These are phyloP conservation scores for Fusarium sp. DNA, from an alignment of 2,329 filamentous ascomycete species.

Conservation along the genomic window DNA sequence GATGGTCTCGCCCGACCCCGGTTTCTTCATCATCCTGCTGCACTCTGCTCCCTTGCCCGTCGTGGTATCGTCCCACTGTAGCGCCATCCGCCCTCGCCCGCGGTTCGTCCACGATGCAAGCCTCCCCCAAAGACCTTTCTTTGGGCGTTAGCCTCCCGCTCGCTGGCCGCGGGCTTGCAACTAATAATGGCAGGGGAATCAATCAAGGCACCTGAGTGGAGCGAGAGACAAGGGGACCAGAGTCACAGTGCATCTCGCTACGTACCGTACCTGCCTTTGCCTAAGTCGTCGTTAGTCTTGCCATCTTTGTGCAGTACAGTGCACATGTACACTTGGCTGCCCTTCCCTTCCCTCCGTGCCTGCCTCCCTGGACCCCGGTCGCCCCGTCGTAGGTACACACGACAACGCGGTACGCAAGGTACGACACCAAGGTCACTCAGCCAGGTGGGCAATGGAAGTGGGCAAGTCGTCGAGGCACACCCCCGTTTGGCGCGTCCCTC, in stretches of 20 bases:
- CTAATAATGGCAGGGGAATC: conserved; percentile 16
- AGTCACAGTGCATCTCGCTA: conserved; percentile 35
- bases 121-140: conserved; percentile 18
- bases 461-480: conserved; percentile 24
- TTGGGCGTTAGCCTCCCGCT: conserved; percentile 23
- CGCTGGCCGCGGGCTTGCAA: conserved; percentile 9
- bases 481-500: conserved; percentile 33
- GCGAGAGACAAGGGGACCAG: conserved; percentile 13
- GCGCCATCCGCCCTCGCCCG: conserved; percentile 42
- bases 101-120: conserved; percentile 35
- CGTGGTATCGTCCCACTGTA: conserved; percentile 47
- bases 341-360: conserved; percentile 28
- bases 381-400: conserved; percentile 28
- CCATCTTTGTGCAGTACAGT: conserved; percentile 19
- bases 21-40: conserved; percentile 35
- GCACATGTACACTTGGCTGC: conserved; percentile 17
- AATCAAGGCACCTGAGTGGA: conserved; percentile 26
- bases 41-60: conserved; percentile 35
- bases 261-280: conserved; percentile 32
- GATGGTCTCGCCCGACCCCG: conserved; percentile 4
- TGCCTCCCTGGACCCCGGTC: conserved; percentile 28
- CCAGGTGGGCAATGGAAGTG: conserved; percentile 3
- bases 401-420: too few relatives aligned
- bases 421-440: background rate
- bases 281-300: conserved; percentile 25